Conservation (phyloP, 257 asterid genomes). For the Solanum appendiculatum region DNA sequence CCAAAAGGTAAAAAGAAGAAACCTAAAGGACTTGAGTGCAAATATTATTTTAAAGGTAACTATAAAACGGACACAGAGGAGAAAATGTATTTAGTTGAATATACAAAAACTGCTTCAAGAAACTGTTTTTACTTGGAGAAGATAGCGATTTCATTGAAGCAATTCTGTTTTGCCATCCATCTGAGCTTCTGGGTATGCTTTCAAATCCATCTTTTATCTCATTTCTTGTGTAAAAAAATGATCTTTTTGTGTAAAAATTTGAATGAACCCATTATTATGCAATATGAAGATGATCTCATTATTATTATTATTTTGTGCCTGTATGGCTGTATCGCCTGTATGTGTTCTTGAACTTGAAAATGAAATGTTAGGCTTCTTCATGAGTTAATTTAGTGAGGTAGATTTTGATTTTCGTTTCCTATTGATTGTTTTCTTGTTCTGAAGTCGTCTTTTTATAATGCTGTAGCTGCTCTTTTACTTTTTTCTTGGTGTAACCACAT, state of each 20-base stretch:
- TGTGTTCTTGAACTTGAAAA: not conserved
- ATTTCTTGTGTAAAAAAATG: not conserved
- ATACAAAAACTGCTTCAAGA: not conserved
- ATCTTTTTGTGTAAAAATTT: not conserved
- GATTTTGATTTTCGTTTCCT: not conserved
- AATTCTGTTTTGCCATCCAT: not conserved
- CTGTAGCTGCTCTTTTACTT: too few relatives aligned
- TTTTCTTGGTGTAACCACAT: not conserved
- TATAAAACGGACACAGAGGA: not conserved
- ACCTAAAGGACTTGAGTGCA: not conserved
- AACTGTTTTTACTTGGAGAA: not conserved
- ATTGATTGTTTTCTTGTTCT: not conserved
- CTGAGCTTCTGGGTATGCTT: conserved; percentile 9
- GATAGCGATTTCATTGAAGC: not conserved
- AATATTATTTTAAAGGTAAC: not conserved
- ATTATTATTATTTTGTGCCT: not conserved
- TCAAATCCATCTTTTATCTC: not conserved
- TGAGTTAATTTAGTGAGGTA: not conserved
- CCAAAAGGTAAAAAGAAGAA: not conserved
- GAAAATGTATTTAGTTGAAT: too few relatives aligned
- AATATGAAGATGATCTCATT: not conserved
- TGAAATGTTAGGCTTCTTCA: not conserved
- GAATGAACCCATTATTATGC: not conserved
- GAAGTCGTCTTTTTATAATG: not conserved
- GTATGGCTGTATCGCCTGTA: not conserved